These are phyloP conservation scores for Nigrospora oryzae DNA, from an alignment of 2,329 filamentous ascomycete species.

Conservation along the genomic window DNA sequence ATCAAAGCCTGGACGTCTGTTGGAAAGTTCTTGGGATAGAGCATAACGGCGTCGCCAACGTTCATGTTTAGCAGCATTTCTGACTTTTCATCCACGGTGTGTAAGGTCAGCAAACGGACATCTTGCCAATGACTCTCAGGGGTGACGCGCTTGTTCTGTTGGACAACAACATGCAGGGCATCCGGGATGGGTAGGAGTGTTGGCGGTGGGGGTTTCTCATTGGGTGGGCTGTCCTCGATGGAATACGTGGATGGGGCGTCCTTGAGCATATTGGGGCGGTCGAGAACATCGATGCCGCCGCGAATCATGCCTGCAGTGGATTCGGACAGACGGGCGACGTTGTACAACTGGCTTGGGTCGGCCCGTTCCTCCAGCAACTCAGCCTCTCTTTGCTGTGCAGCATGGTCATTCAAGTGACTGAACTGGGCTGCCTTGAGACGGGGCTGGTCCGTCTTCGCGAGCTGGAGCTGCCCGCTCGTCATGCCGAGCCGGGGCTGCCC, in stretches of 20 bases:
- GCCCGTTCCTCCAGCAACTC: constrained; percentile 11
- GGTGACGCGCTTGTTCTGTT: constrained; percentile 65
- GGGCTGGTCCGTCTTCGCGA: not conserved
- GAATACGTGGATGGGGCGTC: constrained; percentile 24
- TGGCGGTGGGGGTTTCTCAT: constrained; percentile 14
- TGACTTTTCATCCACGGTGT: constrained; percentile 8
- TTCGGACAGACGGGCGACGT: constrained; percentile 15
- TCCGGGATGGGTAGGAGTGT: constrained; percentile 47
- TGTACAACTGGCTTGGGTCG: constrained; percentile 5
- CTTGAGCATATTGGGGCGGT: constrained; percentile 26
- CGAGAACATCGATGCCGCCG: constrained; percentile 18
- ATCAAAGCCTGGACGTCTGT: constrained; percentile 74
- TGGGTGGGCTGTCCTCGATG: constrained; percentile 9
- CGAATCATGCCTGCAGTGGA: constrained; percentile 7
- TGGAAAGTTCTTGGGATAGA: constrained; percentile 83
- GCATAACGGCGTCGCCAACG: constrained; percentile 64
- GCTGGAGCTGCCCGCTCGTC: constrained; percentile 6
- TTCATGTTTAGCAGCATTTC: not conserved
- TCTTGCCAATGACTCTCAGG: constrained; percentile 82
- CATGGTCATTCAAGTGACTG: constrained; percentile 15
- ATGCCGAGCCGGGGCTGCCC: constrained; percentile 5
- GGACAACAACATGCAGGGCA: constrained; percentile 48
- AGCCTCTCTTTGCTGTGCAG: constrained; percentile 10
- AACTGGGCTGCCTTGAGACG: constrained; percentile 17
- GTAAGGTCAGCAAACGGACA: constrained; percentile 70